Conservation (phyloP, 1,139 yeast species). For the Taiozyma sp. region DNA sequence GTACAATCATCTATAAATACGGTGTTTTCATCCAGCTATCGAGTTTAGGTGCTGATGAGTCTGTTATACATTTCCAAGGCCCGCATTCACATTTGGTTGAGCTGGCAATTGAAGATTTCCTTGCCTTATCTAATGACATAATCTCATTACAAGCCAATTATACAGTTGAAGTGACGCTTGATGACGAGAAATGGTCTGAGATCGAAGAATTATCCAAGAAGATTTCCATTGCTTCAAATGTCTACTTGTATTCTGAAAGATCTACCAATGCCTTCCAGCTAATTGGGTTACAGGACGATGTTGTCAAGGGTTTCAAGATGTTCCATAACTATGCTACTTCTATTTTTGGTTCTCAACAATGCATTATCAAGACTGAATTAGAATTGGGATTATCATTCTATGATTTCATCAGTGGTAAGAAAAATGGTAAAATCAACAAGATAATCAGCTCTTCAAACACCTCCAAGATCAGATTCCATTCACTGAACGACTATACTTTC, state of each 20-base stretch:
- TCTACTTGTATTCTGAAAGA: constrained; percentile 23
- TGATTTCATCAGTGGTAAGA: constrained; percentile 91
- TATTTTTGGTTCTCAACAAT: constrained; percentile 3
- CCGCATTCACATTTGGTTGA: constrained; percentile 48
- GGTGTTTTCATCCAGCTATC: constrained; percentile 73
- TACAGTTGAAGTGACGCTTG: constrained; percentile 24
- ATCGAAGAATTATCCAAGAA: constrained; percentile 4
- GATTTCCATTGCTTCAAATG: constrained; percentile 20
- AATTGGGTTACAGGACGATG: constrained; percentile 30
- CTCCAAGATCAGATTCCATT: constrained; percentile 49
- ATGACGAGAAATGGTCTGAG: constrained; percentile 18
- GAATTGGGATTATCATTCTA: constrained; percentile 72
- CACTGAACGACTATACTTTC: constrained; percentile 63
- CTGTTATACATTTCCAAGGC: constrained; percentile 51
- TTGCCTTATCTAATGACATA: constrained; percentile 40
- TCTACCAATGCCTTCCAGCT: constrained; percentile 29
- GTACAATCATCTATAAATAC: constrained; percentile 51
- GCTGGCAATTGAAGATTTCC: constrained; percentile 48
- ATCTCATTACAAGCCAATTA: constrained; percentile 31
- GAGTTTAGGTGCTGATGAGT: constrained; percentile 44
- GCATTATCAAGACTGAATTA: constrained; percentile 34
- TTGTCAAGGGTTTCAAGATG: constrained; percentile 31
- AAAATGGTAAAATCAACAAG: constrained; percentile 84
- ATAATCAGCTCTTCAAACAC: constrained; percentile 68
- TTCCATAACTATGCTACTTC: constrained; percentile 29